phyloP scores from a whole-genome alignment of 768 basidiomycete species.

The Pleurotus citrinopileatus region DNA sequence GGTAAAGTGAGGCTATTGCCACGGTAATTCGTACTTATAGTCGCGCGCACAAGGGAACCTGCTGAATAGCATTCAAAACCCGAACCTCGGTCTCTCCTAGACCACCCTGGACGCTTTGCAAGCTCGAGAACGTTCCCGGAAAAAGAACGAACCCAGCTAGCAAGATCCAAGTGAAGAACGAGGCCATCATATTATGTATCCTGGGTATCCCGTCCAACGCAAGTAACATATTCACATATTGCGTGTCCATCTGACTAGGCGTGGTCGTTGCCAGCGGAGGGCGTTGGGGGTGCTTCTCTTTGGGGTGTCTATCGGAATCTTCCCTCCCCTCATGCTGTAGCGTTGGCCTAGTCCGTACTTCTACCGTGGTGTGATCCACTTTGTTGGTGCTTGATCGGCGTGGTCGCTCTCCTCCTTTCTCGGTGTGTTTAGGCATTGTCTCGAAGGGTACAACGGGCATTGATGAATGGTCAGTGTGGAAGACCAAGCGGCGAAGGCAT shows the following conservation, averaged over 20 bases:
- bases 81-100: conserved; percentile 27
- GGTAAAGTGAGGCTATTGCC: conserved; percentile 2
- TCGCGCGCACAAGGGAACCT: conserved; percentile 43
- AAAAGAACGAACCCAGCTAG: conserved; percentile 62
- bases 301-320: neutral
- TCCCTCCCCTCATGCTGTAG: too few relatives aligned
- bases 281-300: neutral
- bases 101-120: conserved; percentile 27
- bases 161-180: conserved; percentile 62
- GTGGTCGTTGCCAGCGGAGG: neutral
- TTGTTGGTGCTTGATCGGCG: too few relatives aligned
- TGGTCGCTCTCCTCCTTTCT: too few relatives aligned
- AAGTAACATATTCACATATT: conserved; percentile 61
- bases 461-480: too few relatives aligned
- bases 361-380: too few relatives aligned
- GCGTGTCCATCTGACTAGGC: conserved; percentile 39
- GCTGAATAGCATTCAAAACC: conserved; percentile 34
- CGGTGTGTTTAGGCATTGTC: too few relatives aligned
- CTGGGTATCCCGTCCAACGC: conserved; percentile 55
- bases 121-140: conserved; percentile 57
- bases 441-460: too few relatives aligned
- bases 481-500: too few relatives aligned
- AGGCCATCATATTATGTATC: conserved; percentile 45
- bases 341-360: too few relatives aligned
- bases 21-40: neutral